phyloP scores from a whole-genome alignment of 768 basidiomycete species.

The Serendipita sp. region DNA sequence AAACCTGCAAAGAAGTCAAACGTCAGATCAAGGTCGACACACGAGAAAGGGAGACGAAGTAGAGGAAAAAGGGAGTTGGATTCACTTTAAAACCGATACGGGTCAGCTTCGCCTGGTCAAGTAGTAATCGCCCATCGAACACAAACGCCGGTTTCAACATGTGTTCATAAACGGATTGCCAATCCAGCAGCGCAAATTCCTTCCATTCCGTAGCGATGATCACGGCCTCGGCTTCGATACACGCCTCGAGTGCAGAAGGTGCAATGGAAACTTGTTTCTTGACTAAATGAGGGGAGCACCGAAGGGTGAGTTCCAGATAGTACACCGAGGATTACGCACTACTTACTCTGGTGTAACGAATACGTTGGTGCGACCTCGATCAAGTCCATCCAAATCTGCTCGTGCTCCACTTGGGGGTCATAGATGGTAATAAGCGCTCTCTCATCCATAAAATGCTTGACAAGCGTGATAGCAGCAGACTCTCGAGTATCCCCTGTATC shows the following conservation, averaged over 20 bases:
- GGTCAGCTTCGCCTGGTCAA: slow-evolving; percentile 64
- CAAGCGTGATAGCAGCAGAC: slow-evolving; percentile 85
- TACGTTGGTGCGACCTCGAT: slow-evolving; percentile 48
- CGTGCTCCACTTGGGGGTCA: slow-evolving; percentile 74
- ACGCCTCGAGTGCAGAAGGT: slow-evolving; percentile 68
- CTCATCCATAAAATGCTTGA: slow-evolving; percentile 86
- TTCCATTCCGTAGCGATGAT: slow-evolving; percentile 97
- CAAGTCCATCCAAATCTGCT: slow-evolving; percentile 79
- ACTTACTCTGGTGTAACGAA: slow-evolving; percentile 51
- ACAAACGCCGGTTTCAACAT: slow-evolving; percentile 99
- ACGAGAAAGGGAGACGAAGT: too few relatives aligned
- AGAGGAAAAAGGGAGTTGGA: neutral
- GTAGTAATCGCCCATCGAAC: slow-evolving; percentile 82
- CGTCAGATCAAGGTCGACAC: neutral
- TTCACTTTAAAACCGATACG: slow-evolving; percentile 70
- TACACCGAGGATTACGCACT: neutral
- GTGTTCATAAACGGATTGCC: slow-evolving; percentile 64
- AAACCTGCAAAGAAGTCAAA: neutral
- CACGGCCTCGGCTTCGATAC: slow-evolving; percentile 77
- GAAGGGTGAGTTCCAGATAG: too few relatives aligned
- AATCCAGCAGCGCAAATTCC: slow-evolving; percentile 88
- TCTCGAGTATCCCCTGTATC: slow-evolving; percentile 99
- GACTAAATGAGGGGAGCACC: too few relatives aligned
- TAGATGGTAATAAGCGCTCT: slow-evolving; percentile 76
- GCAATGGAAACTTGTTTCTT: slow-evolving; percentile 78